phyloP scores from a whole-genome alignment of 192 early-diverging fungal genomes.

The Backusella morwellensis region DNA sequence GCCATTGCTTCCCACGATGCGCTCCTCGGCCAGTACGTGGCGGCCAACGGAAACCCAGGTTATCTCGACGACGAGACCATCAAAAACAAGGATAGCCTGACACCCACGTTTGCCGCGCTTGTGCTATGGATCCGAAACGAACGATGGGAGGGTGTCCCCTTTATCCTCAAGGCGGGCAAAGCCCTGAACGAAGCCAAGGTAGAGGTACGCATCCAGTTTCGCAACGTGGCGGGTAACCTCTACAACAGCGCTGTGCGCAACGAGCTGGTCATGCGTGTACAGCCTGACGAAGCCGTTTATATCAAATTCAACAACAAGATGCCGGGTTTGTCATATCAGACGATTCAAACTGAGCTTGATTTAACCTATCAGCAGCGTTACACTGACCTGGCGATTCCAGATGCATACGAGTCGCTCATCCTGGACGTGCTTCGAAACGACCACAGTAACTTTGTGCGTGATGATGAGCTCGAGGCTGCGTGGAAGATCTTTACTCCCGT shows the following conservation, averaged over 20 bases:
- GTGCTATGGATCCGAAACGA: constrained; percentile 91
- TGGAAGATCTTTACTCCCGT: constrained; percentile 99
- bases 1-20: constrained; percentile 78
- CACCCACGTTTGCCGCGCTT: constrained; percentile 91
- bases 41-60: constrained; percentile 80
- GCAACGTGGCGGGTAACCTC: constrained; percentile 80
- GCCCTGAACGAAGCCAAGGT: constrained; percentile 92
- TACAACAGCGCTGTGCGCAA: constrained; percentile 81
- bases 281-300: constrained; percentile 93
- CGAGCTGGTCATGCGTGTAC: constrained; percentile 92
- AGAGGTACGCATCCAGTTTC: constrained; percentile 96
- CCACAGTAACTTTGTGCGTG: constrained; percentile 92
- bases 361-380: constrained; percentile 90
- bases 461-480: constrained; percentile 93
- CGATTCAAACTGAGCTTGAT: constrained; percentile 90
- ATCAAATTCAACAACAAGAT: constrained; percentile 97
- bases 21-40: constrained; percentile 88
- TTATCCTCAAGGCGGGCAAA: constrained; percentile 85
- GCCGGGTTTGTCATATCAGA: constrained; percentile 81
- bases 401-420: constrained; percentile 96
- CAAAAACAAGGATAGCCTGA: constrained; percentile 64
- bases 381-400: constrained; percentile 85
- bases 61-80: constrained; percentile 92
- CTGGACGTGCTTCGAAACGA: constrained; percentile 89
- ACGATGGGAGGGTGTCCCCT: constrained; percentile 91